Evolutionary conservation across 2,329 filamentous ascomycete genomes (phyloP), one percentile per base, ranked within the genome.

Genomic region (Pseudogymnoascus sp.): DNA sequence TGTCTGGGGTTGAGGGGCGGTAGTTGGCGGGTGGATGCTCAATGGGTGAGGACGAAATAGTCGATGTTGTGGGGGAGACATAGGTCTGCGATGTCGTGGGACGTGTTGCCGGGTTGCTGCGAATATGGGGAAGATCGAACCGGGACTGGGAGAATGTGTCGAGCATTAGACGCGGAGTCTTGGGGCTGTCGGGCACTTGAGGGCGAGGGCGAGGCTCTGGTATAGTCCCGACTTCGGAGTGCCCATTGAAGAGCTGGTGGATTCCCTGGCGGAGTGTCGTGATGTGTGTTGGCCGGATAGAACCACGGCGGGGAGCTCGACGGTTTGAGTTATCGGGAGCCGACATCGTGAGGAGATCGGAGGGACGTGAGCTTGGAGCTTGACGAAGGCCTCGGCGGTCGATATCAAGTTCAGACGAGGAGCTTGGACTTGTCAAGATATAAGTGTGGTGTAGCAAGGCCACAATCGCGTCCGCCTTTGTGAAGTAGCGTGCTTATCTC

Each of bases 141-240:
- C 77, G 72, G 26, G 77, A 77, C 31, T 75, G 76, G 10, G 79
- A 75, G 23, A 80, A 67, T 31, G 72, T 70, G n/a, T 75, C 72
- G 3, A 79, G 68, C 17, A 72, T 70, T 59, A 78, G 76, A 2
- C 74, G 73, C 2, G 80, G 78, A 1, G 79, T 77, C 68, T 84
- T 84, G 35, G 80, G 80, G 19, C 76, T 79, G 56, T 78, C 75
- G 17, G 69, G 64, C 26, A 73, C 73, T 21, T 71, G 72, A 50
- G 46, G 46, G 46, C 4, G 46, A 15, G 44, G 23, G 3, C 46
- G 46, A 33, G 26, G 5, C 13, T 26, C n/a, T 17, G 26, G 46
- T 9, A 26, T 4, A n/a, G 4, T 4, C 46, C 66, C 67, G 62
- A 70, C 66, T 44, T 62, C 70, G 17, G 71, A 71, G 37, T 67